Evolutionary conservation across 163 green algal species (phyloP).

Genomic region (Scenedesmus sp.): DNA sequence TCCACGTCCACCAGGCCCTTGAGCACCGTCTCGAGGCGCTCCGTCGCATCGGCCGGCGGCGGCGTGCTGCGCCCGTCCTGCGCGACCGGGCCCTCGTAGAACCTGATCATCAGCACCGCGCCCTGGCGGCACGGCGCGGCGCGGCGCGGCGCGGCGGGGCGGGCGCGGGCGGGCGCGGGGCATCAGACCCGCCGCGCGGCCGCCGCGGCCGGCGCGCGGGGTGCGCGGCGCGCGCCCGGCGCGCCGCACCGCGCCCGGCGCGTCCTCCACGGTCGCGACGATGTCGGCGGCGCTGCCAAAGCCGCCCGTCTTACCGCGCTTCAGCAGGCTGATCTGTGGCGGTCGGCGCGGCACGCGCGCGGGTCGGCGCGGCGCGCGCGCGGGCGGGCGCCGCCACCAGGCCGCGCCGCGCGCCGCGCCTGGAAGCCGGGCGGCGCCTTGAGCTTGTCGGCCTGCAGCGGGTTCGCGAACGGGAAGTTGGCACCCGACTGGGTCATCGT

Average conservation of each 20-base stretch:
- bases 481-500: slow-evolving; percentile 49
- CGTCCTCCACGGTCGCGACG: slow-evolving; percentile 44
- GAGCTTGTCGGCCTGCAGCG: slow-evolving; percentile 52
- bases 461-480: slow-evolving; percentile 60
- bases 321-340: slow-evolving; percentile 50
- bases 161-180: background rate
- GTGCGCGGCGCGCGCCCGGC: too few relatives aligned
- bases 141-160: background rate
- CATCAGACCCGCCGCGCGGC: too few relatives aligned
- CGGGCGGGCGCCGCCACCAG: too few relatives aligned
- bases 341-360: too few relatives aligned
- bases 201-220: background rate
- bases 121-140: background rate
- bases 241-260: slow-evolving; percentile 13
- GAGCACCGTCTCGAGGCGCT: slow-evolving; percentile 51
- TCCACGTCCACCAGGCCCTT: slow-evolving; percentile 49
- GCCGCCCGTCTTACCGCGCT: slow-evolving; percentile 27
- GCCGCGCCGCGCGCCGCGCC: too few relatives aligned
- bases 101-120: slow-evolving; percentile 45
- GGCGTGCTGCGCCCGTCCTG: slow-evolving; percentile 47
- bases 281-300: slow-evolving; percentile 53
- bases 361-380: too few relatives aligned
- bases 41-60: slow-evolving; percentile 34
- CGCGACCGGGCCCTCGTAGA: slow-evolving; percentile 51
- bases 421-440: slow-evolving; percentile 44